Evolutionary conservation across 208 protist genomes (phyloP), one percentile per base, ranked within the genome.

Genomic region (Naegleria fowleri): DNA sequence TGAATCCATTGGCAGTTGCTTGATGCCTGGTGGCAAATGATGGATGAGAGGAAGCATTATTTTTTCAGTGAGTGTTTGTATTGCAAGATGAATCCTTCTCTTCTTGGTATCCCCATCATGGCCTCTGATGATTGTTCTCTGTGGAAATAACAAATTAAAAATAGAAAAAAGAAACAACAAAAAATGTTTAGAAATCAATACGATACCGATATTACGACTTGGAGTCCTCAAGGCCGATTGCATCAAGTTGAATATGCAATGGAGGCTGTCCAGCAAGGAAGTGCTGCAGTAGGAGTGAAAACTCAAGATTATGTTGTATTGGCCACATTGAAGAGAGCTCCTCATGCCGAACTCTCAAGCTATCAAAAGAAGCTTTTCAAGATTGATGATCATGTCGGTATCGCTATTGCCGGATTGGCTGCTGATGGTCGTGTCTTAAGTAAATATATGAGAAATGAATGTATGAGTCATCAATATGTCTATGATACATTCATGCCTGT

Each of bases 161-260:
- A 67, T 67, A 67, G 55, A 67, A 67, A 19, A 67, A 67, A 29
- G 3, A 39, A 88, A 58, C 29, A 89, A 59, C 39, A 52, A 89
- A 89, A 89, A 43, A 91, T 94, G 95, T 96, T 95, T 83, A 91
- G 95, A 76, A 98, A 98, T 93, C 94, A 98, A 93, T 99, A 99
- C 93, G 99, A 99, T 91, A 98, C 96, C 33, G 98, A 99, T 93
- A 99, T 99, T 91, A 99, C 98, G n/a, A 99, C 97, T 40, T 99
- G 98, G 97, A 98, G 96, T 91, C 99, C 99, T 36, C 96, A 97
- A 29, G 98, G 98, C 15, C 94, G 97, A 79, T 94, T 99, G 85
- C 97, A 98, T 94, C 98, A 99, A 95, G 95, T 99, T 36, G 99
- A 99, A 94, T 99, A 99, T 93, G 99, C 99, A 29, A 99, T 99